These are phyloP conservation scores for Arachis hypogaea DNA, from an alignment of 306 rosid species.

Conservation along the genomic window DNA sequence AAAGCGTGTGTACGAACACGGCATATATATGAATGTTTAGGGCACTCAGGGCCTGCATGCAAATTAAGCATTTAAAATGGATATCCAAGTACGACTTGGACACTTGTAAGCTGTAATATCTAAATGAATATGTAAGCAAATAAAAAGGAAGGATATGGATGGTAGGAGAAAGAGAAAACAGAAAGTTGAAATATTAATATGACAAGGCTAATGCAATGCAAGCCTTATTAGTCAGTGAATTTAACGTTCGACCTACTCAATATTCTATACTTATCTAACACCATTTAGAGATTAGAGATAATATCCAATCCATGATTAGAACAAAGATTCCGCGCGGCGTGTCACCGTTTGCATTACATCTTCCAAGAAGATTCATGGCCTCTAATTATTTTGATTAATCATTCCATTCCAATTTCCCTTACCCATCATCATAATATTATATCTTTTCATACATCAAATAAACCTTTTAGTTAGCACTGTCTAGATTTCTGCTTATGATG, in stretches of 20 bases:
- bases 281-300: slow-evolving; percentile 32
- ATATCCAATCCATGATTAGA: slow-evolving; percentile 44
- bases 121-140: neutral
- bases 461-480: too few species aligned
- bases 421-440: neutral
- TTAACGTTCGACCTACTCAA: slow-evolving; percentile 54
- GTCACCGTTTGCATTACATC: slow-evolving; percentile 43
- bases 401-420: slow-evolving; percentile 14
- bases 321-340: slow-evolving; percentile 48
- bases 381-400: slow-evolving; percentile 10
- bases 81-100: slow-evolving; percentile 22
- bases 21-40: slow-evolving; percentile 28
- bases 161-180: slow-evolving; percentile 9
- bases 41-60: neutral
- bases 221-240: slow-evolving; percentile 18
- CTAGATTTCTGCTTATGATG: too few species aligned
- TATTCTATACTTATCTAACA: slow-evolving; percentile 48
- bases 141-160: neutral
- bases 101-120: neutral
- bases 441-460: too few species aligned
- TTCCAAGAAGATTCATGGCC: slow-evolving; percentile 54
- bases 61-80: slow-evolving; percentile 21
- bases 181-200: slow-evolving; percentile 11
- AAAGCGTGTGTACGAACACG: slow-evolving; percentile 59
- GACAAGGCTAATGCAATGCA: neutral